Percentiles rank a stretch among this genome's conserved stretches.
These are phyloP conservation scores for peach (Prunus persica) DNA, from an alignment of 306 rosid genomes.

Conservation along the genomic window Prunus_persica_NCBIv2 NC_034014.1:2690001-2690500, in stretches of 20 bases:
- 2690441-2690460: not conserved
- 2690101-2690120: slow-evolving; percentile 32
- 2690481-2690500: not conserved
- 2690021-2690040: not conserved
- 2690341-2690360: too few species aligned
- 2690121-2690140: slow-evolving; percentile 14
- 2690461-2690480: not conserved
- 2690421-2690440: not conserved
- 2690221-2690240: not conserved
- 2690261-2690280: slow-evolving; percentile 13
- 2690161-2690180: not conserved
- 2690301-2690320: not conserved
- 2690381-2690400: not conserved
- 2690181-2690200: not conserved
- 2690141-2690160: not conserved
- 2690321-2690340: not conserved
- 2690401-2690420: not conserved
- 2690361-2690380: not conserved
- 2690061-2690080: not conserved
- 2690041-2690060: not conserved
- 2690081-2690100: not conserved
- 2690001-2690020: not conserved
- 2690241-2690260: not conserved
- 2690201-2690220: not conserved
- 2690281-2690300: slow-evolving; percentile 4